Evolutionary conservation across 2,329 filamentous ascomycete species (phyloP).

Genomic region (Aspergillus felis): DNA sequence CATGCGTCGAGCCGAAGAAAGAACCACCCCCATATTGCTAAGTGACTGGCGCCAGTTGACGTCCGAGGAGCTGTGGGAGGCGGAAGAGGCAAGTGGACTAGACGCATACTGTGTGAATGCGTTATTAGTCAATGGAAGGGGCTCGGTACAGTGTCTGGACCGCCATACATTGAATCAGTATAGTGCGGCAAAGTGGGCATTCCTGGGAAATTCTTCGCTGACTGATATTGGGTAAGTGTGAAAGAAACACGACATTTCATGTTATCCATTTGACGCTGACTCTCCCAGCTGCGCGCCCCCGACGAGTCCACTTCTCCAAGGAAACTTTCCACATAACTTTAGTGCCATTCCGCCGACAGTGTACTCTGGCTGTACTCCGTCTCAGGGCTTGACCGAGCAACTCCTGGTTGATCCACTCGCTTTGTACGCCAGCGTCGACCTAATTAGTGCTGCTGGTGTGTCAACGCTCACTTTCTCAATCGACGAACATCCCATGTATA

Average conservation of each 20-base stretch:
- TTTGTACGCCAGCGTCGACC: constrained; percentile 49
- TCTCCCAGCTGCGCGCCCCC: constrained; percentile 16
- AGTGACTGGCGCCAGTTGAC: constrained; percentile 54
- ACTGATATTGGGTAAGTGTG: constrained; percentile 17
- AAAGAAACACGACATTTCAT: no score
- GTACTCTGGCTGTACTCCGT: constrained; percentile 43
- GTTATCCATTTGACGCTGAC: neutral
- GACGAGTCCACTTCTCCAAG: constrained; percentile 10
- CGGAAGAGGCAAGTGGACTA: constrained; percentile 23
- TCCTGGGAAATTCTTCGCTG: constrained; percentile 13
- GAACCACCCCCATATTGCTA: constrained; percentile 47
- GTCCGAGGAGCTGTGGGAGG: constrained; percentile 40
- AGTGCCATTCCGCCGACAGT: constrained; percentile 23
- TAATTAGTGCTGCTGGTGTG: constrained; percentile 50
- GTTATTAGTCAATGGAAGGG: constrained; percentile 58
- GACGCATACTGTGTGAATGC: constrained; percentile 56
- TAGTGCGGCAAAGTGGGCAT: constrained; percentile 10
- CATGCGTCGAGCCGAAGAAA: constrained; percentile 48
- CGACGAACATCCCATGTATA: constrained; percentile 37
- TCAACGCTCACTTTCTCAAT: constrained; percentile 46
- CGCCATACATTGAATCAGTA: constrained; percentile 40
- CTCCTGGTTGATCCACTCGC: constrained; percentile 35
- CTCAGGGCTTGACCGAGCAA: constrained; percentile 42
- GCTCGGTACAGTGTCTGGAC: constrained; percentile 49
- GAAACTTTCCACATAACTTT: constrained; percentile 14